These are phyloP conservation scores for Schwanniomyces vanrijiae DNA, from an alignment of 805 yeast genomes.

Conservation along the genomic window DNA sequence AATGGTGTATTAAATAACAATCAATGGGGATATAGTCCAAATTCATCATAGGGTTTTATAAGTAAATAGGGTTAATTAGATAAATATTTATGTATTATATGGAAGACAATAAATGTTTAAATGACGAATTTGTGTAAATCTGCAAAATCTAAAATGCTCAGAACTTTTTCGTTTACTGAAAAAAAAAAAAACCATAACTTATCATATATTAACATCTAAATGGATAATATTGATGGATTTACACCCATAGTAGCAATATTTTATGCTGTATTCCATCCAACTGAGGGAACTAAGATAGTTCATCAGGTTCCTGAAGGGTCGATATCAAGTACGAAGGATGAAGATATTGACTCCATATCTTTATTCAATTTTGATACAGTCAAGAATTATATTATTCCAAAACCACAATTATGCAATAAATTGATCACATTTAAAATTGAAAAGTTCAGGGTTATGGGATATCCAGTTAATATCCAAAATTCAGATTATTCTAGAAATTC, in stretches of 20 bases:
- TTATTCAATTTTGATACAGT: slow-evolving; percentile 80
- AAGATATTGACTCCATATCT: slow-evolving; percentile 5
- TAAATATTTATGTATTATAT: no score
- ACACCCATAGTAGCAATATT: slow-evolving; percentile 87
- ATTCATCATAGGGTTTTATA: not conserved
- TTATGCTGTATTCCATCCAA: slow-evolving; percentile 91
- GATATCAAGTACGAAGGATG: slow-evolving; percentile 37
- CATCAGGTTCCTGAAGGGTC: slow-evolving; percentile 87
- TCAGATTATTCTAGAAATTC: slow-evolving; percentile 83
- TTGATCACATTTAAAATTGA: slow-evolving; percentile 73
- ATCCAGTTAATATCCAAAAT: slow-evolving; percentile 81
- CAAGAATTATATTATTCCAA: slow-evolving; percentile 90
- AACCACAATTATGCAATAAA: slow-evolving; percentile 84
- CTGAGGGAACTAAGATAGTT: slow-evolving; percentile 89
- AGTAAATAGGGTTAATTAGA: no score
- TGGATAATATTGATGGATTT: slow-evolving; percentile 58
- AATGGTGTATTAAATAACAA: not conserved
- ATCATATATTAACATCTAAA: slow-evolving; percentile 5
- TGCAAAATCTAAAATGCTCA: not conserved
- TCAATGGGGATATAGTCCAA: not conserved
- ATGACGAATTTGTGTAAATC: not conserved
- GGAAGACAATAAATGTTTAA: no score
- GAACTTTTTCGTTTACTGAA: not conserved
- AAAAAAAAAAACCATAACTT: not conserved
- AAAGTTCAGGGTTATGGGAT: slow-evolving; percentile 74